These are phyloP conservation scores for Trichophyton mentagrophytes DNA, from an alignment of 2,329 filamentous ascomycete genomes.

Conservation along the genomic window DNA sequence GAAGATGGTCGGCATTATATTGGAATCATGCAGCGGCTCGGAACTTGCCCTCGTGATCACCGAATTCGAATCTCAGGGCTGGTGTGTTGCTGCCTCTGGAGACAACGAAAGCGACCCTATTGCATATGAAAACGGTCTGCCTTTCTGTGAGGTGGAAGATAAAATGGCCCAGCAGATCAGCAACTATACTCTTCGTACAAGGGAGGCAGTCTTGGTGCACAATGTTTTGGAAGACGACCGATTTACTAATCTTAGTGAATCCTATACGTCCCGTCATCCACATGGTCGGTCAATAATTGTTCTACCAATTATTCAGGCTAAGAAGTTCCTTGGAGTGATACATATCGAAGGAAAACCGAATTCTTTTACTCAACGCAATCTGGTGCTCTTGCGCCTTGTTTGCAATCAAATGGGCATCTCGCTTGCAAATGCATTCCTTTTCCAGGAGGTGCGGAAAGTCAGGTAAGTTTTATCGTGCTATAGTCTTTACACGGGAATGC, in stretches of 20 bases:
- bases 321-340: slow-evolving; percentile 47
- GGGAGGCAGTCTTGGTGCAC: slow-evolving; percentile 50
- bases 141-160: slow-evolving; percentile 45
- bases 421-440: slow-evolving; percentile 50
- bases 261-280: slow-evolving; percentile 44
- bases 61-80: slow-evolving; percentile 45
- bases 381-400: slow-evolving; percentile 41
- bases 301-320: slow-evolving; percentile 49
- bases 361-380: slow-evolving; percentile 49
- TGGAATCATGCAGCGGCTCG: slow-evolving; percentile 49
- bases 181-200: slow-evolving; percentile 49
- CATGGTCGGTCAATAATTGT: slow-evolving; percentile 49
- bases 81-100: slow-evolving; percentile 49
- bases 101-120: slow-evolving; percentile 43
- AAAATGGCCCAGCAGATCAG: slow-evolving; percentile 49
- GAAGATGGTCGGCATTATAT: slow-evolving; percentile 52
- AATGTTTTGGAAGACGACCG: slow-evolving; percentile 53
- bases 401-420: slow-evolving; percentile 55
- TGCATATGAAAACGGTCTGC: slow-evolving; percentile 42
- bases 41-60: slow-evolving; percentile 49
- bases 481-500: neutral
- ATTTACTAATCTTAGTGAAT: slow-evolving; percentile 48
- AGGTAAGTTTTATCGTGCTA: slow-evolving; percentile 18
- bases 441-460: slow-evolving; percentile 48
- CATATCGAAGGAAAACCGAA: slow-evolving; percentile 52